Evolutionary conservation across 306 rosid species (phyloP), one percentile per base, ranked within the genome.

Genomic region (Prunus mira): DNA sequence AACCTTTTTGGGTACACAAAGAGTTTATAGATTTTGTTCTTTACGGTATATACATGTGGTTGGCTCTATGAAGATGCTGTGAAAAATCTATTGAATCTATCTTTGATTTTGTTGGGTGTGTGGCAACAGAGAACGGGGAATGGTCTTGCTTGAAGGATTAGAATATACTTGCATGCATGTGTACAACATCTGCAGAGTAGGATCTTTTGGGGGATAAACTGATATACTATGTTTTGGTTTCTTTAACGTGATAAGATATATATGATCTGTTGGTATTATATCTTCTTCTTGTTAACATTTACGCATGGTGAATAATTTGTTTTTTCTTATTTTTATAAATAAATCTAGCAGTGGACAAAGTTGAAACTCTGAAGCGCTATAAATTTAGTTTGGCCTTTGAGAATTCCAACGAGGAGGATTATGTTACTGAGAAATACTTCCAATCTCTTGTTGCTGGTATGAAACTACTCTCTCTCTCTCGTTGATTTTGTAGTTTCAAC

Each of bases 381-480:
- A 95, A 84, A 74, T 95, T 95, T 81, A 95, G 99, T 87, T 84
- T 95, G 83, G 97, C 99, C 24, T 95, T 95, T 87, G 99, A 95
- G 80, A 95, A 95, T 86, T 95, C 99, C 69, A 92, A 90, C 38
- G 98, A 92, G 91, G 99, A 95, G 87, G 99, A 95, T 89, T 95
- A 95, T 79, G 99, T 95, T n/a, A 95, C 99, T 15, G 99, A 95
- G 77, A 95, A 95, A 71, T 95, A 78, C 88, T 95, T 95, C 84
- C 99, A 95, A 71, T 95, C 99, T 76, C 97, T 95, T 71, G 97
- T 95, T 76, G 96, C 99, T 67, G 99, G 99, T 95, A 92, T 57
- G 87, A 66, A 86, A 78, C 64, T 54, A 34, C 51, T 82, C 73
- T 78, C 72, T 54, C 45, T 72, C 61, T 65, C 63, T 76, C 69